These are phyloP conservation scores for Chytriomyces sp. DNA, from an alignment of 192 early-diverging fungal genomes.

Conservation along the genomic window DNA sequence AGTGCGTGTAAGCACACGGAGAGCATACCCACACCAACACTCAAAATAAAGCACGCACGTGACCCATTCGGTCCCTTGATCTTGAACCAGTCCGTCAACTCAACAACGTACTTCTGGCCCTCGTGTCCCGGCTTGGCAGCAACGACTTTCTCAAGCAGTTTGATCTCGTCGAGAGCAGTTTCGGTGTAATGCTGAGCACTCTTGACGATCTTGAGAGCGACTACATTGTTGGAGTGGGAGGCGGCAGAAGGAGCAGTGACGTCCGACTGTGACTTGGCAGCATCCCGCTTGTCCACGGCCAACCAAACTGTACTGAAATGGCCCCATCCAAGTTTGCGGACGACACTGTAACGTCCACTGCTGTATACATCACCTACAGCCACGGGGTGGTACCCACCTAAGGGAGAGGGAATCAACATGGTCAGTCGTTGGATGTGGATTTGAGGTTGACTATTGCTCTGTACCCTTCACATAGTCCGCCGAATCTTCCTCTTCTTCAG, in stretches of 20 bases:
- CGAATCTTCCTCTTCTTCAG: conserved; percentile 81
- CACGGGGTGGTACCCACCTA: conserved; percentile 91
- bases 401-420: neutral
- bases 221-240: conserved; percentile 71
- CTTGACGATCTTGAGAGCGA: conserved; percentile 97
- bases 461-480: conserved; percentile 85
- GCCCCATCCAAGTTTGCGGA: conserved; percentile 97
- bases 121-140: conserved; percentile 61
- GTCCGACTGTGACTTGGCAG: conserved; percentile 9
- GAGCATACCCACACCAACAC: neutral
- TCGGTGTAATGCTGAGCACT: conserved; percentile 94
- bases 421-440: neutral
- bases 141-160: conserved; percentile 84
- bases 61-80: conserved; percentile 85
- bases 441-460: neutral
- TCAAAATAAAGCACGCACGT: conserved; percentile 43
- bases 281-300: conserved; percentile 72
- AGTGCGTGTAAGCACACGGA: neutral
- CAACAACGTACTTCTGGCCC: conserved; percentile 75
- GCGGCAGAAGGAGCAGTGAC: neutral
- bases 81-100: conserved; percentile 92
- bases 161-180: conserved; percentile 95
- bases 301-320: conserved; percentile 99
- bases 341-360: conserved; percentile 73
- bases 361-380: conserved; percentile 82